phyloP scores from a whole-genome alignment of 306 rosid genomes.

The Heteromeles arbutifolia region DNA sequence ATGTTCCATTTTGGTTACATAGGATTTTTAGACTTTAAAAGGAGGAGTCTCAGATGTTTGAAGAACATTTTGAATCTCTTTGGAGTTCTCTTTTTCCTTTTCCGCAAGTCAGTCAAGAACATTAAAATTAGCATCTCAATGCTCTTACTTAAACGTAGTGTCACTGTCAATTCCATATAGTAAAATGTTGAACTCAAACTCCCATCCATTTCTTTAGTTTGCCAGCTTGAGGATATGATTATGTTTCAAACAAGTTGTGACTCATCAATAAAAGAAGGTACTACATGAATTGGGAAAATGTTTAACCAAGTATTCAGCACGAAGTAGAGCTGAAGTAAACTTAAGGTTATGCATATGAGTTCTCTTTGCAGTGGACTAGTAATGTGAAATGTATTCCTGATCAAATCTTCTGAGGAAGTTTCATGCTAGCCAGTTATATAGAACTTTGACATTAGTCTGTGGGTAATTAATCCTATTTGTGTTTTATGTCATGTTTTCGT shows the following conservation, averaged over 20 bases:
- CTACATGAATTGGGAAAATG: background rate
- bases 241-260: background rate
- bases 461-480: background rate
- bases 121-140: background rate
- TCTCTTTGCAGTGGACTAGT: background rate
- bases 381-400: background rate
- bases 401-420: background rate
- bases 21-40: background rate
- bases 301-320: background rate
- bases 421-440: background rate
- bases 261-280: background rate
- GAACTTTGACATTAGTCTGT: background rate
- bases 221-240: background rate
- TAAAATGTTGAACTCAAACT: background rate
- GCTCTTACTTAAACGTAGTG: background rate
- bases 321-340: background rate
- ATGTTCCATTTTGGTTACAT: background rate
- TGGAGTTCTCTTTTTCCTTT: background rate
- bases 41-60: background rate
- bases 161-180: background rate
- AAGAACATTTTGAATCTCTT: background rate
- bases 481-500: background rate
- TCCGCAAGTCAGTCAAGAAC: background rate
- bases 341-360: background rate
- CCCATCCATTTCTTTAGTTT: background rate